A percentile compares a stretch with the other conserved stretches of the same genome.
Conservation (phyloP, 352 stramenopile genomes). For the Globisporangium nodosum region DNA sequence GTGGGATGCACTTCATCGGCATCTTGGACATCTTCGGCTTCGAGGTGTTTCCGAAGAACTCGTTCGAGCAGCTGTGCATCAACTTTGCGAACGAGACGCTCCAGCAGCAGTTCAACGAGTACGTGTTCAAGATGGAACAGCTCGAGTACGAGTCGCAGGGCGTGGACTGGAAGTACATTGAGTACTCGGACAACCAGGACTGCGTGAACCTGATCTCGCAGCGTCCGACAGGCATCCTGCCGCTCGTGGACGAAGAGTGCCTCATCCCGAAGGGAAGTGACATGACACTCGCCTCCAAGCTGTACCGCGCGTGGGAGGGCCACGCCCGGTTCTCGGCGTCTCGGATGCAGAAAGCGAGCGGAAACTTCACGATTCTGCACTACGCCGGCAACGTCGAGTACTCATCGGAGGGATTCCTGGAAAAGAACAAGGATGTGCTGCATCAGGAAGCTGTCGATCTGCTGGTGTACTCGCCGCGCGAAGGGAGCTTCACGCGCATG, state of each 20-base stretch:
- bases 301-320: constrained; percentile 61
- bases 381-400: constrained; percentile 83
- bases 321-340: constrained; percentile 67
- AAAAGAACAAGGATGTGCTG: constrained; percentile 87
- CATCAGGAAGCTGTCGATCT: constrained; percentile 81
- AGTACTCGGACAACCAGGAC: constrained; percentile 85
- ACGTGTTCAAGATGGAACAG: constrained; percentile 86
- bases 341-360: constrained; percentile 67
- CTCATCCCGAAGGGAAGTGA: constrained; percentile 83
- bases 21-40: constrained; percentile 93
- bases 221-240: constrained; percentile 73
- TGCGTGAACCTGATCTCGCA: constrained; percentile 90
- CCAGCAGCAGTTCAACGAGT: constrained; percentile 87
- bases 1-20: constrained; percentile 73
- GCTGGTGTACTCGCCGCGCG: constrained; percentile 58
- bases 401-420: constrained; percentile 62
- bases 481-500: constrained; percentile 69
- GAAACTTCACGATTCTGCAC: constrained; percentile 74
- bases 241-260: constrained; percentile 87
- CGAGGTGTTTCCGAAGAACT: constrained; percentile 89
- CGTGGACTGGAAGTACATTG: constrained; percentile 82
- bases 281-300: constrained; percentile 73
- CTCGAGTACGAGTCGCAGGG: constrained; percentile 80
- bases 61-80: constrained; percentile 89
- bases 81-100: constrained; percentile 89